Base-by-base conservation (phyloP, 2,329 filamentous ascomycete genomes). In the Penicillium sp. region DNA sequence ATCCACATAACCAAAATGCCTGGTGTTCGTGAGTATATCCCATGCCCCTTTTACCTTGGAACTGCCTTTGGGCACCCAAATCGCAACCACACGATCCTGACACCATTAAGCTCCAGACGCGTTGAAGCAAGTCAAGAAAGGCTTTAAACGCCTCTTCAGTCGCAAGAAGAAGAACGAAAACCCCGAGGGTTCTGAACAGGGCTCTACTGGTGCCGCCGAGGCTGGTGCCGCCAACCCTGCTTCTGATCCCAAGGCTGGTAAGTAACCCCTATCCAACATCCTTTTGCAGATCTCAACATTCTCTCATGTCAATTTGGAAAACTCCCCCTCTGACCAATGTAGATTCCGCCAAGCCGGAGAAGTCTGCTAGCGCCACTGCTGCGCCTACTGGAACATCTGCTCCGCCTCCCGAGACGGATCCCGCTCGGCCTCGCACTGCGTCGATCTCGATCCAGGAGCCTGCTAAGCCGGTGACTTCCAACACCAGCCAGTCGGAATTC, bases 141-240 rank as follows among this genome's bases (percentile, higher is more conserved):
- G 52, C 32, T 44, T 54, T 32, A 54, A 50, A 34, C 47, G 52
- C 3, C 43, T 54, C 40, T 50, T 54, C 47, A 27, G 42, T n/a
- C 52, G 52, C 40, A 54, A 45, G 52, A 54, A 54, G 51, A n/a
- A 46, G n/a, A 54, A 54, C 32, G 38, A 50, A n/a, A 7, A 16
- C 27, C 16, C 13, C 22, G 13, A 38, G 24, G 4, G 22, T 39
- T 9, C 34, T 14, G 16, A 40, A 11, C 7, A 10, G 22, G 22
- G 5, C 32, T 34, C 34, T 6, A 27, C 46, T 29, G 29, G 13
- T 29, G 34, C 22, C 29, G 14, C 43, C 4, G 43, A 16, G 21
- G 40, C 24, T 6, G 24, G 24, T 8, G 24, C 18, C 18, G 18
- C 18, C 18, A 18, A 8, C 24, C 24, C 24, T 27, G 24, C 24